A percentile compares a stretch with the other conserved stretches of the same genome.
phyloP scores from a whole-genome alignment of 306 rosid species.

The Citrullus mucosospermus region DNA sequence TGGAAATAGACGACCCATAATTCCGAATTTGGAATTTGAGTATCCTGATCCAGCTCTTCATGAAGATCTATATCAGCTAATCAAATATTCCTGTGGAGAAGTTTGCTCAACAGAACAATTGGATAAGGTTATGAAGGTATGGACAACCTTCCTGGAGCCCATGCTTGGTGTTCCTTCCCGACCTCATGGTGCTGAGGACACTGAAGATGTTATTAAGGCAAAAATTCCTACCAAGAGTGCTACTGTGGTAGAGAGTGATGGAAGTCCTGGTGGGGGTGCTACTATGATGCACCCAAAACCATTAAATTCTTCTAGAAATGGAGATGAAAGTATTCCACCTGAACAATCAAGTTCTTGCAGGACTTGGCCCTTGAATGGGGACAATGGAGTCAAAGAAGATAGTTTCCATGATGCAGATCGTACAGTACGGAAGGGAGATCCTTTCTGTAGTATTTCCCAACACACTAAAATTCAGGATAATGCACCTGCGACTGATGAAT shows the following conservation, averaged over 20 bases:
- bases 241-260: conserved; percentile 53
- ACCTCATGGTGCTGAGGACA: conserved; percentile 80
- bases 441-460: conserved; percentile 26
- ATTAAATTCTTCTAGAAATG: conserved; percentile 45
- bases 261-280: conserved; percentile 54
- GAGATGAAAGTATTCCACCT: conserved; percentile 52
- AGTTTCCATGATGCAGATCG: conserved; percentile 42
- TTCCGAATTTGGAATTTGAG: conserved; percentile 83
- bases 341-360: conserved; percentile 72
- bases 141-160: conserved; percentile 94
- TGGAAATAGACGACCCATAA: conserved; percentile 79
- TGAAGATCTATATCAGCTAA: conserved; percentile 88
- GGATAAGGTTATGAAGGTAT: conserved; percentile 91
- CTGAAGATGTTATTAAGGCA: conserved; percentile 73
- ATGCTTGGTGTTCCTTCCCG: conserved; percentile 80
- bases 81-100: conserved; percentile 93
- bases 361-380: conserved; percentile 56
- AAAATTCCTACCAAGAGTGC: conserved; percentile 35
- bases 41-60: conserved; percentile 78
- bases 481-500: conserved; percentile 46
- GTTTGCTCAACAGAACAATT: conserved; percentile 82
- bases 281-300: conserved; percentile 36
- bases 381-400: conserved; percentile 51
- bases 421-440: conserved; percentile 34
- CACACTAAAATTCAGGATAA: conserved; percentile 33